Evolutionary conservation across 2,329 filamentous ascomycete genomes (phyloP), one percentile per base, ranked within the genome.

Genomic region (Elsinoe necatrix): DNA sequence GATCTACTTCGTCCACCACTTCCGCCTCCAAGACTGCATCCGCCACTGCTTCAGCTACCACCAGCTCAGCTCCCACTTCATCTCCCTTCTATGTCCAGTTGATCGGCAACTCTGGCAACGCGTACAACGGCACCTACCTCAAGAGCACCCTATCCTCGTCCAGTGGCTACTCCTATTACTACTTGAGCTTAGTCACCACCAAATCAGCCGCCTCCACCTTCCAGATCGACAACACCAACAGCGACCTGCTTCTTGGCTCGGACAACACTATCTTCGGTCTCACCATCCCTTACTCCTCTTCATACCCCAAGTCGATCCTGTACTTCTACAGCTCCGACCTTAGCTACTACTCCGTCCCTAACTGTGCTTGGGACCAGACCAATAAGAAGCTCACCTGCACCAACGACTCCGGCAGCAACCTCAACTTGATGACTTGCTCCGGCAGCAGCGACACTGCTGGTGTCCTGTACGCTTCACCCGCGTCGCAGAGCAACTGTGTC

Each of bases 191-290:
- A 7, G 41, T 43, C 12, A 45, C 39, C 54, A 12, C 54, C 23
- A 56, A 47, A 16, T 14, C 54, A 12, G 21, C 37, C n/a, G 54
- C 39, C 25, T 27, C 39, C 14, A 45, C 37, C 7, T 56, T 56
- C 41, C 41, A 56, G 37, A 23, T 56, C 37, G 41, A 35, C 54
- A 56, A 56, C 54, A 56, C 54, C 39, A 47, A 47, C 54, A 25
- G 20, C 21, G 23, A 56, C 27, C 16, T 56, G 6, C 27, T 56
- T 1, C 54, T 56, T 7, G 37, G 27, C 21, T 45, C 39, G 14
- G 41, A 56, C 39, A 43, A 29, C 29, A 56, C 11, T n/a, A 14
- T 34, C 2, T 34, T 41, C 3, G 51, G n/a, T 29, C 25, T 56
- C 9, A 35, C 41, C 18, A 25, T 35, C 14, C 54, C 54, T 9